Evolutionary conservation across 371 early-diverging fungal genomes (phyloP).

Genomic region (Saksenaea oblongispora): DNA sequence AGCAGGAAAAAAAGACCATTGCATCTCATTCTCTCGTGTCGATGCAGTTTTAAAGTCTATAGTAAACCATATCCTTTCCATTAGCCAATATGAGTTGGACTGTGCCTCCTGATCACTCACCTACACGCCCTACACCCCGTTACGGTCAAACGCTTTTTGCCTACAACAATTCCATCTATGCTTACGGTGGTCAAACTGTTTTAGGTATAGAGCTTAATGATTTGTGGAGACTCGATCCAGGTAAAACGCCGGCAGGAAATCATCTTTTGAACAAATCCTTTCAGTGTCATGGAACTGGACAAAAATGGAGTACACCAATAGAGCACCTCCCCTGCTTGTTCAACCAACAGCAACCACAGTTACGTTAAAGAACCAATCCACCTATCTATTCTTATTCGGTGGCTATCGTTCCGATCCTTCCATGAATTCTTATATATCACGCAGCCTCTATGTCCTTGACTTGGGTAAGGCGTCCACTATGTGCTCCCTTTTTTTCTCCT

Average conservation of each 20-base stretch:
- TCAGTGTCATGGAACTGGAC: not conserved
- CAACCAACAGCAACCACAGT: not conserved
- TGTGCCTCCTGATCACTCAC: not conserved
- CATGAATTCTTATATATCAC: not conserved
- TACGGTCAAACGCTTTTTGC: constrained; percentile 2
- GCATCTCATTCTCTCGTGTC: not conserved
- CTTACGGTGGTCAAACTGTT: not conserved
- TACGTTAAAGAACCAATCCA: not conserved
- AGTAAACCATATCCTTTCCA: not conserved
- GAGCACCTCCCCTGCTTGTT: not conserved
- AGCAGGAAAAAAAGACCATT: not conserved
- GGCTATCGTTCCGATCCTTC: not conserved
- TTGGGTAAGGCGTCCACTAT: not conserved
- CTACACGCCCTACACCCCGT: not conserved
- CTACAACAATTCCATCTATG: not conserved
- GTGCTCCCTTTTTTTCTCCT: not conserved
- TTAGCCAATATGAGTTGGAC: constrained; percentile 1
- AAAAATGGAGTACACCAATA: not conserved
- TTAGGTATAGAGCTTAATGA: not conserved
- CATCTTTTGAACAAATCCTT: not conserved
- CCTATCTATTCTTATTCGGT: not conserved
- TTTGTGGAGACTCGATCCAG: constrained; percentile 9
- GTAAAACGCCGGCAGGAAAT: not conserved
- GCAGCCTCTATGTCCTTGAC: not conserved
- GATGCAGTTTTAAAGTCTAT: not conserved